Evolutionary conservation across 2,329 filamentous ascomycete species (phyloP), one percentile per base, ranked within the genome.

Genomic region (Pseudopithomyces maydicus): DNA sequence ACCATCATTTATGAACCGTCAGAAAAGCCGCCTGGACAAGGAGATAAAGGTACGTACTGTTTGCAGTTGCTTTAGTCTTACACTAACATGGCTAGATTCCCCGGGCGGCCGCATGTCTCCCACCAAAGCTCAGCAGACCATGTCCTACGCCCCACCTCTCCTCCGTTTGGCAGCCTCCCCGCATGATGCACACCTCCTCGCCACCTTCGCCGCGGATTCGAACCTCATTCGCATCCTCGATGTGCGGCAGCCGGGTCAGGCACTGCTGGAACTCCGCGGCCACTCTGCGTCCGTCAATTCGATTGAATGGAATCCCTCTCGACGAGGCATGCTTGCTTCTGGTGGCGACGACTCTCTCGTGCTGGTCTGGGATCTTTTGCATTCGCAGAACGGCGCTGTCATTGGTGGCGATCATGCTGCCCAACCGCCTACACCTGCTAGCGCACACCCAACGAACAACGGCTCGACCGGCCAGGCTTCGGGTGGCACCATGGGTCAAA

Each of bases 1-100:
- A 99, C 95, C 49, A 99, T 99, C 74, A 99, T 99, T 63, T 99
- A 99, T 75, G 95, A 99, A 77, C 95, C 95, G 4, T 94, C 91
- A 0, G 90, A 92, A 65, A 97, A 97, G 78, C 88, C 89, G 17
- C 60, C 63, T 20, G 79, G 65, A 23, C 69, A 80, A 26, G 81
- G 84, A 49, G 76, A 76, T 41, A 81, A 79, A 70, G 72, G 79
- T 80, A 59, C 52, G 74, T 59, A 7, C 8, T 6, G 23, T 23
- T 17, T 19, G 11, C 15, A 22, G n/a, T 17, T 7, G 22, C 29
- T 5, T 42, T 5, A 17, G 12, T 3, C 8, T 7, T 15, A 22
- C 41, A 14, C 52, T 56, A 55, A 62, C 52, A 62, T 5, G 2
- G 1, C 42, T 26, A 73, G 82, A 79, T 47, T 78, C 81, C 60